Conservation (phyloP, 192 early-diverging fungal genomes). For the Obelidium mucronatum region DNA sequence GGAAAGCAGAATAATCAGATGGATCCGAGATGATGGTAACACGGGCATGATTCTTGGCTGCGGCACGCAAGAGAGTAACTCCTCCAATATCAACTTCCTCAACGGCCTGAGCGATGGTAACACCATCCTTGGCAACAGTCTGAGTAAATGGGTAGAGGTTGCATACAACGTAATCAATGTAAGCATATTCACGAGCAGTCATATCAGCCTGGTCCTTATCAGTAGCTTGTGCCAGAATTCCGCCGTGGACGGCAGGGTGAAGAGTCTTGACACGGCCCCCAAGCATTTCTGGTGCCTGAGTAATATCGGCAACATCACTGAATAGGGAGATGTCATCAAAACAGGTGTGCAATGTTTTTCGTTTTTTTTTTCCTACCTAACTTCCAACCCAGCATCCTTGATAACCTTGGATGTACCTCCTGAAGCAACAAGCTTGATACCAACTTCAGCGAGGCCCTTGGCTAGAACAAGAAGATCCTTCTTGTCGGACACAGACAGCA, state of each 20-base stretch:
- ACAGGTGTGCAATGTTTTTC: neutral
- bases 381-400: constrained; percentile 86
- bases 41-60: constrained; percentile 98
- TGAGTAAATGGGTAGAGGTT: constrained; percentile 99
- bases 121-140: constrained; percentile 86
- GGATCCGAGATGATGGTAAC: constrained; percentile 94
- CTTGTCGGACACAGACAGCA: constrained; percentile 98
- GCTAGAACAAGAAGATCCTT: constrained; percentile 92
- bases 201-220: constrained; percentile 88
- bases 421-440: constrained; percentile 87
- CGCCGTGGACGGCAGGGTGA: constrained; percentile 98
- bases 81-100: constrained; percentile 99
- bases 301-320: constrained; percentile 97
- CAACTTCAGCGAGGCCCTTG: constrained; percentile 75
- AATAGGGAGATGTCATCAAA: neutral
- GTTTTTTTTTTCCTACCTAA: constrained; percentile 60
- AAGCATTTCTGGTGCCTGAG: constrained; percentile 97
- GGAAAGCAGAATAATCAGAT: constrained; percentile 82
- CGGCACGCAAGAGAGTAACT: constrained; percentile 96
- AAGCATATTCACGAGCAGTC: constrained; percentile 82
- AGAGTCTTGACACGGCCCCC: constrained; percentile 99
- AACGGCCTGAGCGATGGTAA: constrained; percentile 93
- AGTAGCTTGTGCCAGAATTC: constrained; percentile 90
- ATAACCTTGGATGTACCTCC: constrained; percentile 95
- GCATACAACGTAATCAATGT: constrained; percentile 95